These are phyloP conservation scores for Nicotiana benthamiana DNA, from an alignment of 257 asterid genomes.

Conservation along the genomic window DNA sequence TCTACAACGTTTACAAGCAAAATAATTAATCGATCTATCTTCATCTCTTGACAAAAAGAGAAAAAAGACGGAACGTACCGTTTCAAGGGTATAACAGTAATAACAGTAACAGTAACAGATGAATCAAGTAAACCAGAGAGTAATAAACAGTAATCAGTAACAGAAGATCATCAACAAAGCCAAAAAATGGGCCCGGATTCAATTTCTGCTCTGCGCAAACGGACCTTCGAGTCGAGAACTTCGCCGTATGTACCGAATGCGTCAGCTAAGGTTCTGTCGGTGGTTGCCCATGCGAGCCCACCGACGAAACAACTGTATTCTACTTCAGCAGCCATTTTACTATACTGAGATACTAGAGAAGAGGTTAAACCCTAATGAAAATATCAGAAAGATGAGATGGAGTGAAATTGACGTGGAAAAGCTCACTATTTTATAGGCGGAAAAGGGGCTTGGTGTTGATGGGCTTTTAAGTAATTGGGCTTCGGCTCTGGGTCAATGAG, in stretches of 20 bases:
- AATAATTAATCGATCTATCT: slow-evolving; percentile 15
- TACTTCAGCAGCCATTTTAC: slow-evolving; percentile 8
- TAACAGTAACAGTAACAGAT: slow-evolving; percentile 4
- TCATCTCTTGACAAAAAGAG: slow-evolving; percentile 9
- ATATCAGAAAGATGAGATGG: not conserved
- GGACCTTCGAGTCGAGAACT: slow-evolving; percentile 60
- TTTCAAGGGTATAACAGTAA: slow-evolving; percentile 6
- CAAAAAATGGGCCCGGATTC: slow-evolving; percentile 21
- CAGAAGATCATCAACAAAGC: slow-evolving; percentile 21
- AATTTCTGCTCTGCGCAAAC: slow-evolving; percentile 28
- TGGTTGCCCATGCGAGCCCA: slow-evolving; percentile 58
- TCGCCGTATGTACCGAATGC: slow-evolving; percentile 47
- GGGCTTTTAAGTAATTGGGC: not conserved
- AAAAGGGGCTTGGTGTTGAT: not conserved
- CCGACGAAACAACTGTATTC: slow-evolving; percentile 31
- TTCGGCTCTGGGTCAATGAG: not conserved
- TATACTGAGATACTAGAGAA: not conserved
- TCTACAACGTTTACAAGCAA: not conserved
- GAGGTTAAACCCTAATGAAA: not conserved
- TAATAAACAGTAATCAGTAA: not conserved
- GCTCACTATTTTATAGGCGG: not conserved
- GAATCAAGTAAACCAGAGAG: not conserved
- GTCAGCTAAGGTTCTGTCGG: slow-evolving; percentile 31
- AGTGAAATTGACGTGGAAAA: not conserved
- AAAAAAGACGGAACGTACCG: slow-evolving; percentile 29